phyloP scores from a whole-genome alignment of 129 eudicot species.

The Rutidosis leptorrhynchoides region DNA sequence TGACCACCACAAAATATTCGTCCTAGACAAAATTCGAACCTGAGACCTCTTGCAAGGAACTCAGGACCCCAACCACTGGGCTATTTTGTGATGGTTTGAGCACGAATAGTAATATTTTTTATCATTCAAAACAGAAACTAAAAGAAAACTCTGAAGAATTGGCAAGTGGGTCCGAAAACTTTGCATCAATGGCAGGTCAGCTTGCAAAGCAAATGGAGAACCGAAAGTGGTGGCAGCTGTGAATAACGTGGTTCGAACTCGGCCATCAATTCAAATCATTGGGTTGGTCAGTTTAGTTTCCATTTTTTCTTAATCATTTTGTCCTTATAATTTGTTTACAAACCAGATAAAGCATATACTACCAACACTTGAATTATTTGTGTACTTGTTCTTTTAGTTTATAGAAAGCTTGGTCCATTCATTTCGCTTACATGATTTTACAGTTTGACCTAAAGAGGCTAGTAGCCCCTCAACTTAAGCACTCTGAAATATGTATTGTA shows the following conservation, averaged over 20 bases:
- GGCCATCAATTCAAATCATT: not conserved
- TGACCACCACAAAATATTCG: too few relatives aligned
- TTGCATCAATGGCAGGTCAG: conserved; percentile 69
- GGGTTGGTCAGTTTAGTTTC: not conserved
- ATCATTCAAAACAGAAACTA: conserved; percentile 48
- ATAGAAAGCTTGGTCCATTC: conserved; percentile 13
- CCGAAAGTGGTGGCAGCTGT: conserved; percentile 94
- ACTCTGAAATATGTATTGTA: not conserved
- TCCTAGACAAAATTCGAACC: too few relatives aligned
- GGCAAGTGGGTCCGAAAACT: conserved; percentile 69
- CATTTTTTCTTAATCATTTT: not conserved
- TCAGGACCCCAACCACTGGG: too few relatives aligned
- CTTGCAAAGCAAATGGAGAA: conserved; percentile 80
- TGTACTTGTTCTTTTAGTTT: conserved; percentile 14
- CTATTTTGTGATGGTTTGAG: too few relatives aligned
- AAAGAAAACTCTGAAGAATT: conserved; percentile 69
- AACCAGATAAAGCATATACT: conserved; percentile 1
- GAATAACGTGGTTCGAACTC: conserved; percentile 12
- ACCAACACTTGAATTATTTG: conserved; percentile 1
- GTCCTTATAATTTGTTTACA: conserved; percentile 15
- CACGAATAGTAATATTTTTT: too few relatives aligned
- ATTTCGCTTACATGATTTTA: not conserved
- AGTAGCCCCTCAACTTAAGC: not conserved
- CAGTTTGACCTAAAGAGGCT: too few relatives aligned
- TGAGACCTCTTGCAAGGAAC: too few relatives aligned